phyloP scores from a whole-genome alignment of 352 stramenopile genomes.

The Saprolegnia diclina region DNA sequence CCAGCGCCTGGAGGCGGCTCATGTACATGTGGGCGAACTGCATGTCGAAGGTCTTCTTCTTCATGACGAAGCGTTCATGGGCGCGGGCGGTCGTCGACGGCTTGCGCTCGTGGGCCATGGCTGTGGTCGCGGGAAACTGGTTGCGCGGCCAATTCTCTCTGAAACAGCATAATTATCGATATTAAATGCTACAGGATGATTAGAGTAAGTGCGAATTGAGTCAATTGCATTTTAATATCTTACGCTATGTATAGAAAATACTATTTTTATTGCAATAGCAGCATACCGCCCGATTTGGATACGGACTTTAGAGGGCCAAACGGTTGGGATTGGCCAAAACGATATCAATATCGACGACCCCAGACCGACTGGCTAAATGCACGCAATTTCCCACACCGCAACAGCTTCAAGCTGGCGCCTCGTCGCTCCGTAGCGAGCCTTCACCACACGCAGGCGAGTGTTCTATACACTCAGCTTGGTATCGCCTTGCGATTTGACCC shows the following conservation, averaged over 20 bases:
- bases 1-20: constrained; percentile 65
- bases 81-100: neutral
- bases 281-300: no score
- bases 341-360: neutral
- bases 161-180: neutral
- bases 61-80: constrained; percentile 68
- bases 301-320: no score
- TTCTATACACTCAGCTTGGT: no score
- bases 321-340: neutral
- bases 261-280: no score
- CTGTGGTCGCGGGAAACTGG: neutral
- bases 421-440: no score
- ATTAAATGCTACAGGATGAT: neutral
- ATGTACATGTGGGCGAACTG: constrained; percentile 91
- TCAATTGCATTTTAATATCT: neutral
- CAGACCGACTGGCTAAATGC: neutral
- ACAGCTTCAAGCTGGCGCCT: no score
- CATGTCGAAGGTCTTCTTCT: constrained; percentile 78
- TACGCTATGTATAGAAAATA: no score
- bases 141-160: neutral
- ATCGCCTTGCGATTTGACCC: no score
- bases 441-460: no score
- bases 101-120: constrained; percentile 8
- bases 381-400: neutral
- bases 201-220: neutral